These are phyloP conservation scores for Pyronema omphalodes DNA, from an alignment of 495 filamentous ascomycete genomes.

Conservation along the genomic window DNA sequence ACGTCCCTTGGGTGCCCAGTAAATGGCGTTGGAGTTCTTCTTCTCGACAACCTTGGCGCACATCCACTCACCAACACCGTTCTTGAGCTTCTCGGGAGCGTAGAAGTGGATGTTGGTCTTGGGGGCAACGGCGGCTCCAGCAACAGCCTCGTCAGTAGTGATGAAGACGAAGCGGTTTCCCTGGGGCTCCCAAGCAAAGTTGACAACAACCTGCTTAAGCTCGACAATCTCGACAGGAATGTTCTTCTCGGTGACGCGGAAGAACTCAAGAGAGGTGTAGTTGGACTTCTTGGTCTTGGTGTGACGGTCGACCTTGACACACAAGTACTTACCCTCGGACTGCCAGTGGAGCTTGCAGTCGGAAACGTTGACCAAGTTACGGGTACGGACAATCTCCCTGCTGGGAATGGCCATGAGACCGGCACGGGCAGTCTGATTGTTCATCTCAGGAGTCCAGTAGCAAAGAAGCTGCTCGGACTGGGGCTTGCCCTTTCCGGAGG, in stretches of 20 bases:
- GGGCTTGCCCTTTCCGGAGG: slow-evolving; percentile 39
- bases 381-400: slow-evolving; percentile 77
- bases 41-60: slow-evolving; percentile 84
- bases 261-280: slow-evolving; percentile 93
- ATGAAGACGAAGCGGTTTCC: slow-evolving; percentile 94
- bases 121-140: slow-evolving; percentile 64
- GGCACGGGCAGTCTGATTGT: slow-evolving; percentile 94
- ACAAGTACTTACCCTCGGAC: slow-evolving; percentile 77
- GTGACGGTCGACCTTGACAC: slow-evolving; percentile 96
- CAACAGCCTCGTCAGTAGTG: slow-evolving; percentile 69
- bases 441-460: slow-evolving; percentile 98
- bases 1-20: slow-evolving; percentile 95
- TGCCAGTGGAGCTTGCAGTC: slow-evolving; percentile 98
- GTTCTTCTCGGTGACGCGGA: slow-evolving; percentile 88
- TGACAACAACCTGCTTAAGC: slow-evolving; percentile 94
- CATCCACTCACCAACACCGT: slow-evolving; percentile 77
- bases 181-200: slow-evolving; percentile 97
- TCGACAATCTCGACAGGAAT: slow-evolving; percentile 97
- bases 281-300: slow-evolving; percentile 97
- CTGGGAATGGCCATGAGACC: slow-evolving; percentile 89
- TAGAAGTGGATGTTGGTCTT: slow-evolving; percentile 94
- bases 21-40: slow-evolving; percentile 98
- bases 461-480: slow-evolving; percentile 81
- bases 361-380: slow-evolving; percentile 92
- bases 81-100: slow-evolving; percentile 83